Conservation (phyloP, 495 filamentous ascomycete species). For the Daldinia vernicosa region DNA sequence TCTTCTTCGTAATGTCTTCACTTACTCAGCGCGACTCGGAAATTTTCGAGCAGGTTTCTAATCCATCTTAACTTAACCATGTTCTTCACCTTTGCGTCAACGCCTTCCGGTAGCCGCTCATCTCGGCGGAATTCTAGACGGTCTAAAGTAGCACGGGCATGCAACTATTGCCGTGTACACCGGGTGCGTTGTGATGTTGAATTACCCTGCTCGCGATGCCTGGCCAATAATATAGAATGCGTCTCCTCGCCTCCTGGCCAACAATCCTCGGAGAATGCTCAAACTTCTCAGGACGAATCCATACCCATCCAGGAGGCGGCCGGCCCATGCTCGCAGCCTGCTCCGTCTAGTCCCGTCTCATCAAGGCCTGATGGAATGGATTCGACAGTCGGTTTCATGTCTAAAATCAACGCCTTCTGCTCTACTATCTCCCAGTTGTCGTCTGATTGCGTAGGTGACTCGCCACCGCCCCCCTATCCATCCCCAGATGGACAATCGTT, state of each 20-base stretch:
- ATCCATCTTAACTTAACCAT: background rate
- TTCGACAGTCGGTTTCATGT: constrained; percentile 46
- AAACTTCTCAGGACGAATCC: background rate
- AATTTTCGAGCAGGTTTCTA: background rate
- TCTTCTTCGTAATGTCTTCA: background rate
- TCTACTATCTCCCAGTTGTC: constrained; percentile 42
- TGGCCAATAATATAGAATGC: constrained; percentile 41
- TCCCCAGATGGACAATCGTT: constrained; percentile 28
- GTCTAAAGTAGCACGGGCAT: constrained; percentile 43
- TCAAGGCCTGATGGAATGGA: constrained; percentile 37
- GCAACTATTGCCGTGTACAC: constrained; percentile 45
- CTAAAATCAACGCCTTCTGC: constrained; percentile 47
- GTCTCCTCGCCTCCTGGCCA: constrained; percentile 19
- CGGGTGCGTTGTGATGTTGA: constrained; percentile 47
- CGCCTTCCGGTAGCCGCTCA: background rate
- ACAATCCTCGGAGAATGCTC: constrained; percentile 13
- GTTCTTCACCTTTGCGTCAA: constrained; percentile 19
- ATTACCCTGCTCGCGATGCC: constrained; percentile 44
- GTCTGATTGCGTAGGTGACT: constrained; percentile 23
- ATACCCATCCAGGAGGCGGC: background rate
- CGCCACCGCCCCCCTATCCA: constrained; percentile 24
- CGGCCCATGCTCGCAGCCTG: background rate
- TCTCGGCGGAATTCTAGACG: constrained; percentile 35
- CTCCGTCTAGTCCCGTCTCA: constrained; percentile 14
- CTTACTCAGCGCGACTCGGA: background rate